Evolutionary conservation across 1,284 basidiomycete genomes (phyloP).

Genomic region (Ceratobasidium sp.): DNA sequence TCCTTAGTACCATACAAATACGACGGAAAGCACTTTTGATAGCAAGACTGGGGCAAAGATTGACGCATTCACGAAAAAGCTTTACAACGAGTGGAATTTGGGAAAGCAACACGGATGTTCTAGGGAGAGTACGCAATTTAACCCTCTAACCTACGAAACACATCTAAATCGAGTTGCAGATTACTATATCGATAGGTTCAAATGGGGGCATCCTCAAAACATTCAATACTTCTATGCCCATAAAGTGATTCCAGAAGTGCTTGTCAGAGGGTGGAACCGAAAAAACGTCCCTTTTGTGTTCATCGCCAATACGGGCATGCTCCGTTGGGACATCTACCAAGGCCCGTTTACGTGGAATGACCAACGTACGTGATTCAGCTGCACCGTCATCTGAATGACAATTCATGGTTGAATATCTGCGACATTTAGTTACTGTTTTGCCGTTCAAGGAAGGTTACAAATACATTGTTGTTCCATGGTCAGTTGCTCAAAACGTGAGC

Average conservation of each 20-base stretch:
- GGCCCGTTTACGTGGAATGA: slow-evolving; percentile 38
- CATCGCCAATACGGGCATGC: slow-evolving; percentile 29
- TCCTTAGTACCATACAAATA: slow-evolving; percentile 31
- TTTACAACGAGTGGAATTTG: slow-evolving; percentile 12
- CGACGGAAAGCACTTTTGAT: slow-evolving; percentile 27
- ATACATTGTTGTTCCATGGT: slow-evolving; percentile 32
- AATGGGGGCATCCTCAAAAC: slow-evolving; percentile 21
- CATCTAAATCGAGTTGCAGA: not conserved
- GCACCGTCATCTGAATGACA: not conserved
- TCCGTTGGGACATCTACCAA: slow-evolving; percentile 35
- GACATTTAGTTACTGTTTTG: slow-evolving; percentile 12
- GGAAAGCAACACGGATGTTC: slow-evolving; percentile 18
- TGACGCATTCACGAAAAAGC: slow-evolving; percentile 15
- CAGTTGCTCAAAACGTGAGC: slow-evolving; percentile 24
- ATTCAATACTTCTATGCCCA: slow-evolving; percentile 20
- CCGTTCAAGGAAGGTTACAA: slow-evolving; percentile 29
- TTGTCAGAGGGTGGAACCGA: slow-evolving; percentile 14
- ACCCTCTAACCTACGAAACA: not conserved
- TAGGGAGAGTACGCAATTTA: not conserved
- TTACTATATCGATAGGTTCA: slow-evolving; percentile 13
- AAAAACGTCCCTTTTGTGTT: slow-evolving; percentile 4
- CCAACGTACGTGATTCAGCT: slow-evolving; percentile 11
- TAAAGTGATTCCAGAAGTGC: slow-evolving; percentile 28
- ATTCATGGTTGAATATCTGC: not conserved
- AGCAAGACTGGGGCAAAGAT: slow-evolving; percentile 2